These are phyloP conservation scores for Aspergillus melleus DNA, from an alignment of 2,329 filamentous ascomycete genomes.

Conservation along the genomic window DNA sequence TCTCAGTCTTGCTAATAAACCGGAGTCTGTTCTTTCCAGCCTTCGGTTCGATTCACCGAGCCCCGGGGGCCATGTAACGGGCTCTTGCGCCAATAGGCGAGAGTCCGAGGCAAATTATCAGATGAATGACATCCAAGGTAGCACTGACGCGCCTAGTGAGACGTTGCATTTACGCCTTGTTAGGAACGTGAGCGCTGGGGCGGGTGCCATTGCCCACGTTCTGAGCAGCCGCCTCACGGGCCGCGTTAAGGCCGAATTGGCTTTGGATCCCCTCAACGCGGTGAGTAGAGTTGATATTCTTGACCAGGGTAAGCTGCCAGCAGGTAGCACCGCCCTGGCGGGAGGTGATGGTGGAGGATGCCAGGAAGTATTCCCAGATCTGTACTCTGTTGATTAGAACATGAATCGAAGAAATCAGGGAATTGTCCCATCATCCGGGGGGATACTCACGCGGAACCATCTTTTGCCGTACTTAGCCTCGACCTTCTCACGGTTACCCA, in stretches of 20 bases:
- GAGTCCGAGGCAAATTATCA: neutral
- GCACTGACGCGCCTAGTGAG: neutral
- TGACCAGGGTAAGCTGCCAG: constrained; percentile 83
- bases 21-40: neutral
- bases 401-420: neutral
- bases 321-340: constrained; percentile 82
- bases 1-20: neutral
- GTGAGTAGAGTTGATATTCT: constrained; percentile 87
- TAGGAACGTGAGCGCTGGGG: constrained; percentile 36
- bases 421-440: neutral
- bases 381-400: constrained; percentile 31
- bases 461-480: constrained; percentile 90
- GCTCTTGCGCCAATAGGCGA: neutral
- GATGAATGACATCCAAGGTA: neutral
- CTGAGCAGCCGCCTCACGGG: constrained; percentile 53
- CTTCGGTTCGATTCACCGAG: neutral
- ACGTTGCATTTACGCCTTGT: constrained; percentile 27
- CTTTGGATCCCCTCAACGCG: constrained; percentile 71
- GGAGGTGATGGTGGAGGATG: constrained; percentile 79
- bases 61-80: neutral
- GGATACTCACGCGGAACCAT: constrained; percentile 82
- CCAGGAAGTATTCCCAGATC: constrained; percentile 93
- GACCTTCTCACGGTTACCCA: constrained; percentile 89
- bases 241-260: constrained; percentile 69
- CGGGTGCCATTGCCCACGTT: constrained; percentile 34